Conservation (phyloP, 1,139 yeast genomes). For the Ashbya aceris region DNA sequence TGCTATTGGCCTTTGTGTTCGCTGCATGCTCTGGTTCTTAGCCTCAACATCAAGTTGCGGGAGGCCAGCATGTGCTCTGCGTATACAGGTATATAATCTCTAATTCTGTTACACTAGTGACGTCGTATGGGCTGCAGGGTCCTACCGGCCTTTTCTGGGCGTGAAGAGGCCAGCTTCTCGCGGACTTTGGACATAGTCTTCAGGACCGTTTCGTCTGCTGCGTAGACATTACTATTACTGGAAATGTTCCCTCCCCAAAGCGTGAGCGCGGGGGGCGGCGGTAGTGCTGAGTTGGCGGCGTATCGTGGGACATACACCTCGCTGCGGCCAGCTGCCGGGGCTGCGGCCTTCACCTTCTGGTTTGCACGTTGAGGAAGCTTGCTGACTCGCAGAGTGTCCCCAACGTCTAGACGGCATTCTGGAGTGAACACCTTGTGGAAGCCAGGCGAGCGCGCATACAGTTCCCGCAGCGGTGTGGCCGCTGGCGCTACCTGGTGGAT, state of each 20-base stretch:
- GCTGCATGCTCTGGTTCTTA: too few relatives aligned
- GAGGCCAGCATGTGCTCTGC: too few relatives aligned
- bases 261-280: conserved; percentile 3
- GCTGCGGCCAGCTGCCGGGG: conserved; percentile 12
- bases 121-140: not conserved
- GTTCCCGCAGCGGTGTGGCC: conserved; percentile 9
- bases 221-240: not conserved
- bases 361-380: conserved; percentile 27
- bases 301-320: conserved; percentile 3
- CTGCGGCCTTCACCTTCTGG: conserved; percentile 3
- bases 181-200: not conserved
- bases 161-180: not conserved
- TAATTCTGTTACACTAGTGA: too few relatives aligned
- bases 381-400: conserved; percentile 19
- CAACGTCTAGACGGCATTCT: conserved; percentile 24
- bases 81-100: too few relatives aligned
- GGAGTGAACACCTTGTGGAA: conserved; percentile 23
- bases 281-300: not conserved
- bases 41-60: too few relatives aligned
- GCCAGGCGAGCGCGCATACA: conserved; percentile 28
- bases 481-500: conserved; percentile 1
- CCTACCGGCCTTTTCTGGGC: not conserved
- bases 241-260: conserved; percentile 1
- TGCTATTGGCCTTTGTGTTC: too few relatives aligned
- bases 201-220: not conserved